Evolutionary conservation across 75 land plant species (phyloP).

Genomic region (Chamaecyparis obtusa): DNA sequence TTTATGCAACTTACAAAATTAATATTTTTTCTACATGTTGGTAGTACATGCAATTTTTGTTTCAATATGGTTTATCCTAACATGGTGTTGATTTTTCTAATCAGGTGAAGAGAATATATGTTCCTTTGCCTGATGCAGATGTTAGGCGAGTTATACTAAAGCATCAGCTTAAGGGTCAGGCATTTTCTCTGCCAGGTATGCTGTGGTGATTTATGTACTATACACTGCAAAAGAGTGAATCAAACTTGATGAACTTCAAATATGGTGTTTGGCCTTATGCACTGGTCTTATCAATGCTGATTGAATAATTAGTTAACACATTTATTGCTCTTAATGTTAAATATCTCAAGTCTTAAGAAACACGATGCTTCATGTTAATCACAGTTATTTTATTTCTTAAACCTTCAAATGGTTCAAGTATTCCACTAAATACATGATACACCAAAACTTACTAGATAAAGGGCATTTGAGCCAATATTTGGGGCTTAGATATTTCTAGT

Average conservation of each 20-base stretch:
- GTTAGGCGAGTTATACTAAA: conserved; percentile 72
- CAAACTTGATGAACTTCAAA: background rate
- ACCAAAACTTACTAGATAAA: background rate
- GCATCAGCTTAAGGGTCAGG: conserved; percentile 76
- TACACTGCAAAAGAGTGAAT: background rate
- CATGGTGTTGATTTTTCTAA: conserved; percentile 9
- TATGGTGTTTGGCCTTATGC: background rate
- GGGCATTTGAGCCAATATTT: background rate
- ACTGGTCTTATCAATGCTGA: background rate
- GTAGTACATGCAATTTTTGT: background rate
- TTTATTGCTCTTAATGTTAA: background rate
- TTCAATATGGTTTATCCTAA: background rate
- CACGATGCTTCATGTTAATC: background rate
- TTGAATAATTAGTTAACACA: background rate
- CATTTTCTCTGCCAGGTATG: conserved; percentile 81
- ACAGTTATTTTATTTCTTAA: background rate
- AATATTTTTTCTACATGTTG: background rate
- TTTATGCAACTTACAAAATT: background rate
- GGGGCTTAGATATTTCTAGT: background rate
- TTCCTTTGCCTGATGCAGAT: conserved; percentile 86
- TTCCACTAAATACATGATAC: background rate
- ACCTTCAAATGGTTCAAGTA: background rate
- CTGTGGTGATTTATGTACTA: background rate
- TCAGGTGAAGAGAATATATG: conserved; percentile 95
- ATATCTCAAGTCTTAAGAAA: background rate